A percentile compares a stretch with the other conserved stretches of the same genome.
phyloP scores from a whole-genome alignment of 306 rosid species.

The cucumber (Cucumis sativus) region DNA sequence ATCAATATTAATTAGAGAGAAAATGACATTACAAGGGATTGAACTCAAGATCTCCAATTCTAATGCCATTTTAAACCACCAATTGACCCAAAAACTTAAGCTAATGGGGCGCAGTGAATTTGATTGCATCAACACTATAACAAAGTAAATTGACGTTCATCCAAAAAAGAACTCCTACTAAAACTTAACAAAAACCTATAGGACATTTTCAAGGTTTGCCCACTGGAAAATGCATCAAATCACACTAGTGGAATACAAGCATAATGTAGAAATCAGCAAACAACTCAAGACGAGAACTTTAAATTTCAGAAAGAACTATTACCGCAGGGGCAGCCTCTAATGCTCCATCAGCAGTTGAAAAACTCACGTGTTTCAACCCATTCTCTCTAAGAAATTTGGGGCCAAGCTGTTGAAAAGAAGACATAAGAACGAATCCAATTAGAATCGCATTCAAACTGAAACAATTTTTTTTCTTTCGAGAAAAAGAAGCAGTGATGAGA shows the following conservation, averaged over 20 bases:
- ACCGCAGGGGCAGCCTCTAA: conserved; percentile 99
- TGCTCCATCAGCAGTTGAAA: conserved; percentile 96
- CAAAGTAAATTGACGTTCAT: neutral
- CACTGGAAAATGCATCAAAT: neutral
- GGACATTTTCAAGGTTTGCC: neutral
- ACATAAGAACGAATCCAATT: conserved; percentile 1
- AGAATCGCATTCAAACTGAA: neutral
- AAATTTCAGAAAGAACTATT: conserved; percentile 14
- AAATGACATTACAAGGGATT: too few relatives aligned
- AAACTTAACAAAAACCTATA: neutral
- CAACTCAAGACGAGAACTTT: neutral
- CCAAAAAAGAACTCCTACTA: neutral
- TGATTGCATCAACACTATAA: too few relatives aligned
- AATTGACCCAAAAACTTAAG: too few relatives aligned
- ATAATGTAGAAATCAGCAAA: neutral
- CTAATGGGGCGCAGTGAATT: too few relatives aligned
- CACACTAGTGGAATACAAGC: neutral
- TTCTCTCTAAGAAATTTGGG: conserved; percentile 77
- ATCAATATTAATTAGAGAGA: too few relatives aligned
- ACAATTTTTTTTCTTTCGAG: neutral
- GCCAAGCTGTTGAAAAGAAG: conserved; percentile 53
- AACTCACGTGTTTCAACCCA: conserved; percentile 60
- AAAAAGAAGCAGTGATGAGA: neutral
- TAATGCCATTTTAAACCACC: too few relatives aligned
- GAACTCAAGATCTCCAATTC: too few relatives aligned